Percentiles rank a stretch among this genome's conserved stretches.
Conservation (phyloP, 495 filamentous ascomycete genomes). For the Lasiosphaeria hispida region DNA sequence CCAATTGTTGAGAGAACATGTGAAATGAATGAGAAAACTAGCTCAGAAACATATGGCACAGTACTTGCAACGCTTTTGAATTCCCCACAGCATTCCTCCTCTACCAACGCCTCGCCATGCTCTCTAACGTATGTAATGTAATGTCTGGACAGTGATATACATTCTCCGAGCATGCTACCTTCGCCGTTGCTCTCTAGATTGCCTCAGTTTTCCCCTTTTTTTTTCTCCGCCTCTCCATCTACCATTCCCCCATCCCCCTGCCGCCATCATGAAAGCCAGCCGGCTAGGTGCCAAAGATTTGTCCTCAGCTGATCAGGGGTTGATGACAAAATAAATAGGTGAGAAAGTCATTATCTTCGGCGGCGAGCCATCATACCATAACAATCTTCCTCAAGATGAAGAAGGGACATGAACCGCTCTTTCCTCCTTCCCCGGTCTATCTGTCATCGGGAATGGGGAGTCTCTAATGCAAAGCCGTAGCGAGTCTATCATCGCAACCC, state of each 20-base stretch:
- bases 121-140: conserved; percentile 14
- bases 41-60: no score
- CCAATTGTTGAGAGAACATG: no score
- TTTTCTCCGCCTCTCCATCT: background rate
- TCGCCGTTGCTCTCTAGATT: background rate
- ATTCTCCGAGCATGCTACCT: conserved; percentile 11
- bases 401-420: conserved; percentile 18
- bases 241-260: background rate
- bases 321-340: conserved; percentile 1
- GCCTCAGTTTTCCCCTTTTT: conserved; percentile 6
- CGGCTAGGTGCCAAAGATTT: background rate
- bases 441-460: conserved; percentile 28
- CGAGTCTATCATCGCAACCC: conserved; percentile 43
- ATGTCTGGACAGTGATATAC: conserved; percentile 24
- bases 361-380: conserved; percentile 17
- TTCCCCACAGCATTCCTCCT: no score
- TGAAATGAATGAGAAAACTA: no score
- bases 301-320: no score
- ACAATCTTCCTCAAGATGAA: conserved; percentile 15
- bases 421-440: conserved; percentile 29
- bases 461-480: conserved; percentile 34
- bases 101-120: no score
- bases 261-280: conserved; percentile 10
- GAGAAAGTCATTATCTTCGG: conserved; percentile 25
- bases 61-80: no score